These are phyloP conservation scores for Leishmania braziliensis DNA, from an alignment of 208 protist species.

Conservation along the genomic window DNA sequence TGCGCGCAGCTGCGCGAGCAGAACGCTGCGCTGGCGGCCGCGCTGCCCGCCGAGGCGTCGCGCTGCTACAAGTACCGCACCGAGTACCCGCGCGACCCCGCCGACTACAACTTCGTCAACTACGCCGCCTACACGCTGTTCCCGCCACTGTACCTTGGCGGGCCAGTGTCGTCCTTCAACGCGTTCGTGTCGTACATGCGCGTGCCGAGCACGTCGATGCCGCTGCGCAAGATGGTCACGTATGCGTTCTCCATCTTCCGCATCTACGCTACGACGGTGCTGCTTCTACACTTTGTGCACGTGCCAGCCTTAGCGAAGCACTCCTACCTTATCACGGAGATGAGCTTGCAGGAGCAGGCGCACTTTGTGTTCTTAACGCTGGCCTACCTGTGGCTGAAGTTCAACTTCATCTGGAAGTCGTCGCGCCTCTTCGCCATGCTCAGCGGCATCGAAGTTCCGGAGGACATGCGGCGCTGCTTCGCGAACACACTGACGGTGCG, in stretches of 20 bases:
- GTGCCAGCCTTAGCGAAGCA: conserved; percentile 49
- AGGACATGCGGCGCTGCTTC: conserved; percentile 92
- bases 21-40: conserved; percentile 8
- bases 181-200: conserved; percentile 83
- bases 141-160: conserved; percentile 88
- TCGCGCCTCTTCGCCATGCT: conserved; percentile 80
- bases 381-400: conserved; percentile 93
- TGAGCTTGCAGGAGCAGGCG: conserved; percentile 81
- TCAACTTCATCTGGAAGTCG: conserved; percentile 88
- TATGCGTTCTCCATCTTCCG: conserved; percentile 18
- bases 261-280: conserved; percentile 23
- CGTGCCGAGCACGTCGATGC: conserved; percentile 33
- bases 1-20: conserved; percentile 37
- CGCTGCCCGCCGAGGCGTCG: conserved; percentile 20
- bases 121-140: conserved; percentile 92
- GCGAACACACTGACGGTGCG: conserved; percentile 42
- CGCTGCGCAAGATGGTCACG: conserved; percentile 7
- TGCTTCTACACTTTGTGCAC: conserved; percentile 56
- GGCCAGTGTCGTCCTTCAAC: conserved; percentile 91
- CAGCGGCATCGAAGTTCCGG: conserved; percentile 85
- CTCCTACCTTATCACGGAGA: conserved; percentile 73
- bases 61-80: conserved; percentile 66
- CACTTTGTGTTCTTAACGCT: no score
- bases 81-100: conserved; percentile 41
- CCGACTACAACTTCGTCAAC: conserved; percentile 74